Base-by-base conservation (phyloP, 345 rosid species). In the Laguncularia racemosa region DNA sequence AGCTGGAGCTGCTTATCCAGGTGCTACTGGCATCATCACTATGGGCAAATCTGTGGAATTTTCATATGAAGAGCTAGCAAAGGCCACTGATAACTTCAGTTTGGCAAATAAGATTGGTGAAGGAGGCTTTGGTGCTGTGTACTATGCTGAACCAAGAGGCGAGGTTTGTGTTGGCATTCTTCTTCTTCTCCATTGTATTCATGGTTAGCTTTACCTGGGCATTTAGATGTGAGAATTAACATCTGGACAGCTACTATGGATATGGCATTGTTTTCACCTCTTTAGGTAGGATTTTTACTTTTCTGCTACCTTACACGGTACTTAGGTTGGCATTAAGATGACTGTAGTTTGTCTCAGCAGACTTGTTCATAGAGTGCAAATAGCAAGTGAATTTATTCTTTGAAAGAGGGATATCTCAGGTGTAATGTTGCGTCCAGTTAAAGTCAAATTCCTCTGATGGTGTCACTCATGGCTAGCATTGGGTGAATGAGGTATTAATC, bases 121-220 rank as follows among this genome's bases (percentile, higher is more conserved):
- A 74, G 97, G 99, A 63, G 97, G 99, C 66, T 93, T 89, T 54
- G 99, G 99, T 20, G 76, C 83, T 62, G 92, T 89, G 60, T 93
- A 82, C 77, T 85, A 83, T 67, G 99, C 99, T 48, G 89, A 80
- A 66, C 77, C 89, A 12, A 79, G 97, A 82, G 99, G 96, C 71
- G 95, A 93, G 89, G 98, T 89, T 57, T 43, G 88, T 61, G 64
- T 33, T 33, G 19, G 2, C 16, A 9, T 44, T 20, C 43, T 7
- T 12, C n/a, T n/a, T n/a, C 23, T 47, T 21, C 40, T 33, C 9
- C 40, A 33, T 40, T 44, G 13, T 40, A 11, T 2, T 46, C 20
- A 15, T 2, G 44, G 16, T 52, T 40, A 14, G 50, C 57, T 33
- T 18, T 46, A 23, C 20, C 16, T 4, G 15, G 26, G 18, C 16